Base-by-base conservation (phyloP, 2,329 filamentous ascomycete genomes). In the Fusarium heterosporum region DNA sequence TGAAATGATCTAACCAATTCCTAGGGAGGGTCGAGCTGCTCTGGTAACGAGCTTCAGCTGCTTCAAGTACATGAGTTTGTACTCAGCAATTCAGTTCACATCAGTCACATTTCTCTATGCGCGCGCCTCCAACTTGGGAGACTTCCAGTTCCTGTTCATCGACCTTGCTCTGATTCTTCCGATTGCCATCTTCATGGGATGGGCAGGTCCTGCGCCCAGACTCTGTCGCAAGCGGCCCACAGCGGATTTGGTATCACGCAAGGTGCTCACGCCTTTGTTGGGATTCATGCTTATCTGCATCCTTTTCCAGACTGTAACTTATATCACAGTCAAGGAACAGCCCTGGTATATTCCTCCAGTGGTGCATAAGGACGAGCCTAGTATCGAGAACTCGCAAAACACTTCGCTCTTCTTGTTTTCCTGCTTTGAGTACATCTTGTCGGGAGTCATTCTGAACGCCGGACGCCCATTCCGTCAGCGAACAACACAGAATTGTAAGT, bases 61-160 rank as follows among this genome's bases (percentile, higher is more conserved):
- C 82, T 99, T 99, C 86, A 99, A 98, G 82, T 99, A 97, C 80
- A 99, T 99, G 96, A 96, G 92, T 72, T 81, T 99, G 68, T 99
- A 99, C 82, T 98, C 94, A 4, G 95, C 96, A n/a, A 99, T 99
- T 69, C 96, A 99, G 78, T 99, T 99, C 82, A 97, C 93, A 9
- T 93, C 93, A 1, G 96, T 99, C 74, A 97, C 92, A 84, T 97
- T 99, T 76, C 85, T 99, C 16, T 99, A 99, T 78, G 92, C 93
- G 8, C 93, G 90, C 9, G 96, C 92, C 12, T 97, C 93, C 10
- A 99, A 99, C 75, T 83, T 99, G 8, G 96, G 96, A 48, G 96
- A 99, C 77, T 98, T 99, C 75, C 96, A 98, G 79, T 99, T 97
- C 77, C 84, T 99, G 6, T 98, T 95, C 78, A 98, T 99, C 74